These are phyloP conservation scores for Physocladia obscura DNA, from an alignment of 192 early-diverging fungal genomes.

Conservation along the genomic window DNA sequence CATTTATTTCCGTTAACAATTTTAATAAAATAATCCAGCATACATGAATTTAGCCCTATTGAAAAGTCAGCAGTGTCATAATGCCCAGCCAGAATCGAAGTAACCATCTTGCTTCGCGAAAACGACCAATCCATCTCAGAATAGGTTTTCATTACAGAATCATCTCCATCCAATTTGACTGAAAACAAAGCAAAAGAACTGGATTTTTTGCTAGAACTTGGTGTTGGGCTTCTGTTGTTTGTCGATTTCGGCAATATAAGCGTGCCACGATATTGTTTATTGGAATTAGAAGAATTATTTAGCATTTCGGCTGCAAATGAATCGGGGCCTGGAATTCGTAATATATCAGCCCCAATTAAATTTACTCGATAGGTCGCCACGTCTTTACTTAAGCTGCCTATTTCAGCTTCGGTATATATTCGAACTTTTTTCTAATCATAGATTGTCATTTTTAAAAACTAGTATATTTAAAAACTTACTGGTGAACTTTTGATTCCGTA, in stretches of 20 bases:
- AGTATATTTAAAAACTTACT: background rate
- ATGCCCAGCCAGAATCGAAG: slow-evolving; percentile 32
- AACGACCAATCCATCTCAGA: slow-evolving; percentile 24
- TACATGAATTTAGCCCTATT: slow-evolving; percentile 16
- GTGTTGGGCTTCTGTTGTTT: background rate
- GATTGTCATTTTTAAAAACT: background rate
- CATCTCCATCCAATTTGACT: background rate
- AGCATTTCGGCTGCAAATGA: slow-evolving; percentile 25
- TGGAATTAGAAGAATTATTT: no score
- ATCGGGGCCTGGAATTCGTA: slow-evolving; percentile 44
- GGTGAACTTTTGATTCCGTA: slow-evolving; percentile 30
- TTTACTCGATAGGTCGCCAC: slow-evolving; percentile 29
- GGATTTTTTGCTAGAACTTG: background rate
- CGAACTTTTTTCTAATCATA: slow-evolving; percentile 30
- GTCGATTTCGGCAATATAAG: slow-evolving; percentile 16
- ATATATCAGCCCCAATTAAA: slow-evolving; percentile 36
- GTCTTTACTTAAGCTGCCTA: slow-evolving; percentile 32
- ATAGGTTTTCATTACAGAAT: slow-evolving; percentile 16
- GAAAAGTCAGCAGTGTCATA: slow-evolving; percentile 39
- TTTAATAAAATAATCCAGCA: no score
- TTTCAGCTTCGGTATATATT: slow-evolving; percentile 27
- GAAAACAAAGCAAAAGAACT: slow-evolving; percentile 16
- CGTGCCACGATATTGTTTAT: slow-evolving; percentile 18
- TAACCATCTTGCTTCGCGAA: slow-evolving; percentile 20
- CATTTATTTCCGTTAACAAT: no score